Evolutionary conservation across 176 grass and related monocot genomes (phyloP).

Genomic region (Thinopyrum elongatum): DNA sequence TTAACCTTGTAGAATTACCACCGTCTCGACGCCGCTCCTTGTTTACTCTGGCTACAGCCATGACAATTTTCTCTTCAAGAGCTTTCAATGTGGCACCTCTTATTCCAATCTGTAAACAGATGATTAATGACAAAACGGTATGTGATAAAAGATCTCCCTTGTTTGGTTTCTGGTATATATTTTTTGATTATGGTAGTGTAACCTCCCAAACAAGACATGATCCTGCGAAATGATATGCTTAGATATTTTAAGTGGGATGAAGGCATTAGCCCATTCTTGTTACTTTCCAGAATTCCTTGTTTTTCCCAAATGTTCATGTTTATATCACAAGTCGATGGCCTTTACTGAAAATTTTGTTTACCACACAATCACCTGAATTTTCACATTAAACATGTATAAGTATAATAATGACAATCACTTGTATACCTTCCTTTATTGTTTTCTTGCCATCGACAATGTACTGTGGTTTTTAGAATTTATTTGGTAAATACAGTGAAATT

Average conservation of each 20-base stretch:
- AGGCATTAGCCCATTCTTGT: slow-evolving; percentile 9
- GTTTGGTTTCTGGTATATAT: slow-evolving; percentile 27
- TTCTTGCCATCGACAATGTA: slow-evolving; percentile 4
- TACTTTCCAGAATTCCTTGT: not conserved
- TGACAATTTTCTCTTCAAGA: slow-evolving; percentile 96
- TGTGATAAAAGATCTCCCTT: slow-evolving; percentile 22
- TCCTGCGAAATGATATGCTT: slow-evolving; percentile 17
- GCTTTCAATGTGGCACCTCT: slow-evolving; percentile 80
- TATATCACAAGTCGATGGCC: not conserved
- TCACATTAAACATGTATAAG: not conserved
- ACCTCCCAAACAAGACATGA: slow-evolving; percentile 10
- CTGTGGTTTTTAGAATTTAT: slow-evolving; percentile 17
- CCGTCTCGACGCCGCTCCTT: slow-evolving; percentile 77
- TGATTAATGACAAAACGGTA: slow-evolving; percentile 69
- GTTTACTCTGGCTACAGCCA: slow-evolving; percentile 80
- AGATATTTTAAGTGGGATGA: slow-evolving; percentile 10
- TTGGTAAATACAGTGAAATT: not conserved
- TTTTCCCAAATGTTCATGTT: not conserved
- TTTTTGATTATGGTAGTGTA: slow-evolving; percentile 22
- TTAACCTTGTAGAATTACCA: slow-evolving; percentile 61
- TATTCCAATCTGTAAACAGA: slow-evolving; percentile 83
- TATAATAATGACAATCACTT: not conserved
- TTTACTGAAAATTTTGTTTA: not conserved
- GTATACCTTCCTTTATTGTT: slow-evolving; percentile 19
- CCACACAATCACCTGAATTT: not conserved